Conservation (phyloP, 306 rosid species). For the Vachellia collinsii region DNA sequence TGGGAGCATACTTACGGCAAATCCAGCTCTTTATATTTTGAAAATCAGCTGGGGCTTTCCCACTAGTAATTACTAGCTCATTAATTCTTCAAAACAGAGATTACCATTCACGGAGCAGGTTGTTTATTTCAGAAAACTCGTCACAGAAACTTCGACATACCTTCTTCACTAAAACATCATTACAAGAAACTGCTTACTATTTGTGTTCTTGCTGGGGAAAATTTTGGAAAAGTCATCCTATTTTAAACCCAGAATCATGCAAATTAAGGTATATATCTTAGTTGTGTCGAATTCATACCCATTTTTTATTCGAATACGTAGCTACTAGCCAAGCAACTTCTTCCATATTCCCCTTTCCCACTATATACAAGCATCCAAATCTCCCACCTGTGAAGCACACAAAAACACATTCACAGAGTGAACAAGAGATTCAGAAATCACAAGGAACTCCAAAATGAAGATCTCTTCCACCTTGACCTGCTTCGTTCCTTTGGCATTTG, state of each 20-base stretch:
- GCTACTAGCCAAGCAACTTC: not conserved
- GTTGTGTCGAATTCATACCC: not conserved
- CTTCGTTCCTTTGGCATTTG: not conserved
- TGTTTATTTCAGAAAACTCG: not conserved
- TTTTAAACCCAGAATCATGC: not conserved
- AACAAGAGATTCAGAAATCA: not conserved
- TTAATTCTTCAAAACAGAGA: not conserved
- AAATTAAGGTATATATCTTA: not conserved
- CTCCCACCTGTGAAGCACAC: not conserved
- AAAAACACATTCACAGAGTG: not conserved
- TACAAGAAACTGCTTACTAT: not conserved
- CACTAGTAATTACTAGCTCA: not conserved
- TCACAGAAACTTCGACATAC: not conserved
- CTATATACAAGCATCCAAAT: not conserved
- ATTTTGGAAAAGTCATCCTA: not conserved
- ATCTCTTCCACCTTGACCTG: not conserved
- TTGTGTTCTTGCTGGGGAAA: not conserved
- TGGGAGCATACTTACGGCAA: not conserved
- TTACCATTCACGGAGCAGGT: not conserved
- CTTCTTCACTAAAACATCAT: not conserved
- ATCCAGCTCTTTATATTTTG: not conserved
- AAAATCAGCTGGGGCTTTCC: not conserved
- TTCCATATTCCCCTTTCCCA: not conserved
- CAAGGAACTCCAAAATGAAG: not conserved
- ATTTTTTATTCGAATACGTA: not conserved